Evolutionary conservation across 2,329 filamentous ascomycete species (phyloP).

Genomic region (Zasmidium angulare): DNA sequence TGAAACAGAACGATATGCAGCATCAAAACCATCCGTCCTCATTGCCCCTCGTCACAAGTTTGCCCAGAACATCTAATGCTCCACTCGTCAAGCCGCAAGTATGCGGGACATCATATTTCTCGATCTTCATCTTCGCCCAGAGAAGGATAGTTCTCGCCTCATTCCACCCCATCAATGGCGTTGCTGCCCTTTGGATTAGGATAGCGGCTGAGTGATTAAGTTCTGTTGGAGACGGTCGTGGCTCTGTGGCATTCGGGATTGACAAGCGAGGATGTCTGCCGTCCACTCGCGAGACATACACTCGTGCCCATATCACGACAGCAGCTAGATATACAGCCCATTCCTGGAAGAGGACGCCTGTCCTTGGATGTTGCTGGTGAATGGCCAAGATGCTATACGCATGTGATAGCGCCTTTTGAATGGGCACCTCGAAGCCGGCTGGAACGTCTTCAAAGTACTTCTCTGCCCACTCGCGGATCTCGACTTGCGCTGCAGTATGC

Average conservation of each 20-base stretch:
- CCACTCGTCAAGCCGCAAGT: slow-evolving; percentile 27
- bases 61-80: slow-evolving; percentile 29
- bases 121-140: slow-evolving; percentile 27
- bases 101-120: slow-evolving; percentile 24
- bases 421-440: neutral
- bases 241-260: slow-evolving; percentile 8
- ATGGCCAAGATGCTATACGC: slow-evolving; percentile 28
- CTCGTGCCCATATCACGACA: slow-evolving; percentile 31
- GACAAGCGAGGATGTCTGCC: slow-evolving; percentile 9
- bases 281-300: slow-evolving; percentile 15
- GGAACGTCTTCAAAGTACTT: neutral
- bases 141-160: slow-evolving; percentile 23
- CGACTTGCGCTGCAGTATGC: slow-evolving; percentile 35
- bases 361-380: slow-evolving; percentile 17
- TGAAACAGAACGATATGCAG: neutral
- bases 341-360: slow-evolving; percentile 29
- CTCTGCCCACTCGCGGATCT: slow-evolving; percentile 38
- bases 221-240: slow-evolving; percentile 4
- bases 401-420: slow-evolving; percentile 21
- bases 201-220: slow-evolving; percentile 17
- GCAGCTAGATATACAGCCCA: slow-evolving; percentile 31
- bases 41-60: slow-evolving; percentile 24
- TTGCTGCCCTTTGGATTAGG: slow-evolving; percentile 1
- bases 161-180: slow-evolving; percentile 7
- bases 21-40: slow-evolving; percentile 31